phyloP scores from a whole-genome alignment of 2,329 filamentous ascomycete species.

The Drechslera avenae region DNA sequence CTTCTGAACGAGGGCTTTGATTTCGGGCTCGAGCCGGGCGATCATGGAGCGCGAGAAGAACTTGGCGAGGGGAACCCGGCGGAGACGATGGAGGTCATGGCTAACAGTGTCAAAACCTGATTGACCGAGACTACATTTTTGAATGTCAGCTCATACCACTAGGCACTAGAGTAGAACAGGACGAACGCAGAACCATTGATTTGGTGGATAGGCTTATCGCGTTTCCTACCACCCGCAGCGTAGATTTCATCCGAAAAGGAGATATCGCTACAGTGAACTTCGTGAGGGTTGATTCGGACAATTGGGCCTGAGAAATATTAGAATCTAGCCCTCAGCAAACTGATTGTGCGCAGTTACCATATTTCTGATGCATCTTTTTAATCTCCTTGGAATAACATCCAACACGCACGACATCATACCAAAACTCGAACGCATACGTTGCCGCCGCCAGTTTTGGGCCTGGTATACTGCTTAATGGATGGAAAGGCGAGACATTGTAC shows the following conservation, averaged over 20 bases:
- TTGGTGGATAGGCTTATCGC: conserved; percentile 33
- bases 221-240: conserved; percentile 31
- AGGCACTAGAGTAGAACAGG: too few species aligned
- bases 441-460: conserved; percentile 44
- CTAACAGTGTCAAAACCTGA: conserved; percentile 31
- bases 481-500: conserved; percentile 36
- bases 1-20: conserved; percentile 25
- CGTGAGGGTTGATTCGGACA: conserved; percentile 41
- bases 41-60: conserved; percentile 46
- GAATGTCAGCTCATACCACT: too few species aligned
- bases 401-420: conserved; percentile 42
- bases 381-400: conserved; percentile 44
- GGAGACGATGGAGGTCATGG: conserved; percentile 41
- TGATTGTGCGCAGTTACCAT: conserved; percentile 37
- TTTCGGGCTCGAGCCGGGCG: conserved; percentile 29
- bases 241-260: conserved; percentile 40
- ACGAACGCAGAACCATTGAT: conserved; percentile 37
- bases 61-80: conserved; percentile 40
- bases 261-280: conserved; percentile 41
- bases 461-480: conserved; percentile 39
- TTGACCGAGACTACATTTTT: too few species aligned
- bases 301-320: conserved; percentile 34
- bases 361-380: conserved; percentile 44
- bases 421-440: conserved; percentile 44
- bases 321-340: too few species aligned